Base-by-base conservation (phyloP, 2,329 filamentous ascomycete genomes). In the Calonectria fujianensis region DNA sequence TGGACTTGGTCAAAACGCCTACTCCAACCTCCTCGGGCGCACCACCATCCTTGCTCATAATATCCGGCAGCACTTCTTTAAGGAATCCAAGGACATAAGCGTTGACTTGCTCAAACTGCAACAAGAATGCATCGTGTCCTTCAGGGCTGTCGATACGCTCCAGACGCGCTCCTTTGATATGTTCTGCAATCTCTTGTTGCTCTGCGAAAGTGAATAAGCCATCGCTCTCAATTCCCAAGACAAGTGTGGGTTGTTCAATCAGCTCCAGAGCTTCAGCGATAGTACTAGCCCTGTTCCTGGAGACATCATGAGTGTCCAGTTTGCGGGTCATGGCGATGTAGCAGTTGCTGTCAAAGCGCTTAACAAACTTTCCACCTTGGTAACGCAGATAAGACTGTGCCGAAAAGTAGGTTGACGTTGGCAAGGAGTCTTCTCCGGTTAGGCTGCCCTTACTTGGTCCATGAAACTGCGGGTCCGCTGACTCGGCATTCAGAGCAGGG, bases 251-350 rank as follows among this genome's bases (percentile, higher is more conserved):
- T 85, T 99, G 97, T 82, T 96, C 88, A 72, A 99, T 97, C 83
- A 95, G 86, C 0, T 91, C 91, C 5, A 99, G 89, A 0, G 96
- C 96, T 74, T 95, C 92, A 32, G 91, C 90, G 39, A 98, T 92
- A 32, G 90, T 88, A 51, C 86, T 80, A n/a, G 92, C 87, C 7
- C 96, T 93, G 82, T 93, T 91, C 52, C 96, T 92, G 18, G 96
- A 97, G 32, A 99, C 92, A 83, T 99, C 97, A 85, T 99, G 97
- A 0, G 97, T 98, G 84, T 99, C 97, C 20, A 99, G 91, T 86
- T 99, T 99, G 81, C 97, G 94, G 6, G 97, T 98, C 85, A 99
- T 98, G 79, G 97, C 96, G 80, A 99, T 98, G 87, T 99, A 99
- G 87, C 97, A 99, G 85, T 99, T 99, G 81, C 96, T 95, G 85